phyloP scores from a whole-genome alignment of 352 stramenopile genomes.

The Peronospora destructor region DNA sequence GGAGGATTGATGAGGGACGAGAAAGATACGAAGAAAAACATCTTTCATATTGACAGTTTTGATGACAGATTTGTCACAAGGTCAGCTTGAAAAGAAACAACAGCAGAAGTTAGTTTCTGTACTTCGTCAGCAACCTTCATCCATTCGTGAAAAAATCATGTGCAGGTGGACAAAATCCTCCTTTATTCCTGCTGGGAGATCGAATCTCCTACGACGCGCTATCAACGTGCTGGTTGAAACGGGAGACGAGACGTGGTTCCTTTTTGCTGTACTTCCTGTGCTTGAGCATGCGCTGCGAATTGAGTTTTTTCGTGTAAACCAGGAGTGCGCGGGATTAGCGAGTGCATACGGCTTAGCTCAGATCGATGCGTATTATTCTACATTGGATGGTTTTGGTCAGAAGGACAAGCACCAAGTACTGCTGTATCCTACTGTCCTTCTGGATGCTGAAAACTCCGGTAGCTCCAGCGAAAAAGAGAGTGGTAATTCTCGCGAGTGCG shows the following conservation, averaged over 20 bases:
- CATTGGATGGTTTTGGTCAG: conserved; percentile 70
- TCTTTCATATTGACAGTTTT: conserved; percentile 19
- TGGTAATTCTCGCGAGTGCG: conserved; percentile 16
- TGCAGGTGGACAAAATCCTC: conserved; percentile 10
- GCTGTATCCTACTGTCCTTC: conserved; percentile 27
- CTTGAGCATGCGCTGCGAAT: conserved; percentile 57
- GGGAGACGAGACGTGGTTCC: conserved; percentile 47
- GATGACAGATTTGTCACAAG: conserved; percentile 28
- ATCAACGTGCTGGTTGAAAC: conserved; percentile 18
- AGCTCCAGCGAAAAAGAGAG: not conserved
- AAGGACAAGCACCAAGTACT: conserved; percentile 72
- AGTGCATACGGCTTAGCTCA: conserved; percentile 44
- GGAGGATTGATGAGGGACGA: not conserved
- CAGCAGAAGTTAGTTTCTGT: conserved; percentile 10
- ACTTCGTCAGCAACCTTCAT: conserved; percentile 6
- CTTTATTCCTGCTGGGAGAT: conserved; percentile 41
- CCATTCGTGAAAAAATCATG: conserved; percentile 1
- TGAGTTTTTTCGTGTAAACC: conserved; percentile 48
- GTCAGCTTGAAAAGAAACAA: not conserved
- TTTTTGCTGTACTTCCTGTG: conserved; percentile 56
- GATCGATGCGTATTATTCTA: conserved; percentile 72
- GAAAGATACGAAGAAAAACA: conserved; percentile 4
- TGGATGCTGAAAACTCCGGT: conserved; percentile 4
- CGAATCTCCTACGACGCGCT: conserved; percentile 29
- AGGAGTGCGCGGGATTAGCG: conserved; percentile 21